Evolutionary conservation across 345 rosid genomes (phyloP).

Genomic region (Diplotaxis tenuifolia): DNA sequence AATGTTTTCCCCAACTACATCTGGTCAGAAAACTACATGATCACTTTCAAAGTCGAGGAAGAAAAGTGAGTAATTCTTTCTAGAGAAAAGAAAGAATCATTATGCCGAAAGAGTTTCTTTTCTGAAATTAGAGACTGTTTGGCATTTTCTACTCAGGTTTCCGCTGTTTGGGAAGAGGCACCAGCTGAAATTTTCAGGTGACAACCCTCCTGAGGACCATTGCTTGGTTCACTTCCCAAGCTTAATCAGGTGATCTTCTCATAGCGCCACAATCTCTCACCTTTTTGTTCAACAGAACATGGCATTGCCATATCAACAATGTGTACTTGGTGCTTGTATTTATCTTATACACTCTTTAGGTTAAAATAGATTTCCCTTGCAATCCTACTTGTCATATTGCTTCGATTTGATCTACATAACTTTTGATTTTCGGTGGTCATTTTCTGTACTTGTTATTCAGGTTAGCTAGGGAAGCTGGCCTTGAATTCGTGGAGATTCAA

Average conservation of each 20-base stretch:
- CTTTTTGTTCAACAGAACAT: neutral
- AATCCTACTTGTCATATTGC: too few species aligned
- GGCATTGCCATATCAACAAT: neutral
- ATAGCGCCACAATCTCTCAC: neutral
- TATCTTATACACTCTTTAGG: neutral
- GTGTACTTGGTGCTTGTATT: neutral
- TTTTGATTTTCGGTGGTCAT: neutral
- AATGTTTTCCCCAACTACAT: slow-evolving; percentile 89
- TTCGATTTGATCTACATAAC: neutral
- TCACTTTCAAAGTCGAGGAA: slow-evolving; percentile 95
- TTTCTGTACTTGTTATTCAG: slow-evolving; percentile 41
- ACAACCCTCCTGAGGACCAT: slow-evolving; percentile 65
- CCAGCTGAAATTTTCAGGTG: slow-evolving; percentile 89
- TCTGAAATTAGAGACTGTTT: slow-evolving; percentile 13
- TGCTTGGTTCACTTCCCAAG: slow-evolving; percentile 99
- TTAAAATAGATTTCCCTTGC: neutral
- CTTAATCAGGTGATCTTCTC: slow-evolving; percentile 67
- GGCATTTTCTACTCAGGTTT: slow-evolving; percentile 54
- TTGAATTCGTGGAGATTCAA: slow-evolving; percentile 94
- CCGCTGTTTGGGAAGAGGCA: slow-evolving; percentile 91
- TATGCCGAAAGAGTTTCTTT: neutral
- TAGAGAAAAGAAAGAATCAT: neutral
- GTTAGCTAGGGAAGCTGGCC: slow-evolving; percentile 96
- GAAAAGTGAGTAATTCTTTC: slow-evolving; percentile 64
- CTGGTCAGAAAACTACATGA: slow-evolving; percentile 88